Conservation (phyloP, 305 asterid species). For the Rubia balearica region DNA sequence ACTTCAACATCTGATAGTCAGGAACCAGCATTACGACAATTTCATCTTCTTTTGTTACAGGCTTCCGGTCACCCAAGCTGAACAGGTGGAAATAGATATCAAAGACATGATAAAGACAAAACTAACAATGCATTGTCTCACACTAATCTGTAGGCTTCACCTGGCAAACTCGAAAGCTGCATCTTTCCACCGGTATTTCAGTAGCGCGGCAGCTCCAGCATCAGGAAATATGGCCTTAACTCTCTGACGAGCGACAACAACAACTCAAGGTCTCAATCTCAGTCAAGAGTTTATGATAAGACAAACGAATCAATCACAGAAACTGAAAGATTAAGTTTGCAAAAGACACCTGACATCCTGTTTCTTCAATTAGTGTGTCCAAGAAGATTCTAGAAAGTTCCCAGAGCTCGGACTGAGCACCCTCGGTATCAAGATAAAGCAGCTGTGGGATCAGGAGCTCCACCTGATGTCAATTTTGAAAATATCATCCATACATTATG, state of each 20-base stretch:
- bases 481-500: not conserved
- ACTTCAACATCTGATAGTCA: conserved; percentile 87
- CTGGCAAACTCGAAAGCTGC: conserved; percentile 79
- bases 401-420: conserved; percentile 95
- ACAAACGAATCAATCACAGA: not conserved
- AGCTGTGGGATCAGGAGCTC: conserved; percentile 90
- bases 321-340: not conserved
- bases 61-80: conserved; percentile 93
- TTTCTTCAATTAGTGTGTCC: conserved; percentile 68
- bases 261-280: conserved; percentile 25
- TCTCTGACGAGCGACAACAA: conserved; percentile 40
- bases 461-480: conserved; percentile 35
- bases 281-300: too few relatives aligned
- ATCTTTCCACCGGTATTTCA: conserved; percentile 85
- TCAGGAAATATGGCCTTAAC: conserved; percentile 92
- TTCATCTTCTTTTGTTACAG: conserved; percentile 70
- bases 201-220: conserved; percentile 96
- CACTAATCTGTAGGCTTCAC: conserved; percentile 25
- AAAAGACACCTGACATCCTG: conserved; percentile 62
- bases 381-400: conserved; percentile 64
- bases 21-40: conserved; percentile 92
- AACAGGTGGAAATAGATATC: conserved; percentile 18
- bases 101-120: conserved; percentile 11
- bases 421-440: conserved; percentile 90
- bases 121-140: conserved; percentile 4